Conservation (phyloP, 2,329 filamentous ascomycete genomes). For the Colletotrichum echinochloae region DNA sequence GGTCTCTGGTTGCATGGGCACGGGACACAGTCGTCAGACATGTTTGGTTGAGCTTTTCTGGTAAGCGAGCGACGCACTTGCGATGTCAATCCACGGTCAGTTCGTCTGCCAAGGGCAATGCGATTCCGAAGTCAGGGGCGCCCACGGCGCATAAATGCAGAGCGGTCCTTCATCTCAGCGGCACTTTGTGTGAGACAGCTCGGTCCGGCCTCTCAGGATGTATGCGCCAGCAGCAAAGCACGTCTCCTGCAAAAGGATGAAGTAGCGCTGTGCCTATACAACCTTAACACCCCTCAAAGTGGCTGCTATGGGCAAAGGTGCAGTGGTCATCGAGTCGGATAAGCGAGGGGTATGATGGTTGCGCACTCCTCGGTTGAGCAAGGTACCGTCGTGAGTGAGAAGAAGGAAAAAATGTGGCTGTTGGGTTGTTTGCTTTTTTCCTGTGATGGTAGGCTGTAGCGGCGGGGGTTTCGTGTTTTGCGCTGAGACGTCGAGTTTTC, state of each 20-base stretch:
- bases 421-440: constrained; percentile 31
- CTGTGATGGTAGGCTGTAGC: constrained; percentile 3
- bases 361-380: constrained; percentile 19
- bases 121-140: background rate
- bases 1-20: background rate
- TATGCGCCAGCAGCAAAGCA: constrained; percentile 3
- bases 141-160: background rate
- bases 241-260: background rate
- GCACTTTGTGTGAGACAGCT: background rate
- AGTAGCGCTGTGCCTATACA: constrained; percentile 14
- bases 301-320: constrained; percentile 7
- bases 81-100: background rate
- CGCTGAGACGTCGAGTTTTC: constrained; percentile 37
- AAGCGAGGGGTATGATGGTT: constrained; percentile 12
- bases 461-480: constrained; percentile 26
- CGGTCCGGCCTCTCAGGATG: constrained; percentile 1
- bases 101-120: background rate
- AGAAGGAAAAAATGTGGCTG: constrained; percentile 13
- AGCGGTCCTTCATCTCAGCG: background rate
- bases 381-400: constrained; percentile 8
- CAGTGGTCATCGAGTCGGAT: constrained; percentile 8
- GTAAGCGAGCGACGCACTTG: background rate
- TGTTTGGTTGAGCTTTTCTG: background rate
- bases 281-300: constrained; percentile 8
- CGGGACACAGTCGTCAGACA: background rate